Conservation (phyloP, 2,329 filamentous ascomycete species). For the Eurotiales sp. region DNA sequence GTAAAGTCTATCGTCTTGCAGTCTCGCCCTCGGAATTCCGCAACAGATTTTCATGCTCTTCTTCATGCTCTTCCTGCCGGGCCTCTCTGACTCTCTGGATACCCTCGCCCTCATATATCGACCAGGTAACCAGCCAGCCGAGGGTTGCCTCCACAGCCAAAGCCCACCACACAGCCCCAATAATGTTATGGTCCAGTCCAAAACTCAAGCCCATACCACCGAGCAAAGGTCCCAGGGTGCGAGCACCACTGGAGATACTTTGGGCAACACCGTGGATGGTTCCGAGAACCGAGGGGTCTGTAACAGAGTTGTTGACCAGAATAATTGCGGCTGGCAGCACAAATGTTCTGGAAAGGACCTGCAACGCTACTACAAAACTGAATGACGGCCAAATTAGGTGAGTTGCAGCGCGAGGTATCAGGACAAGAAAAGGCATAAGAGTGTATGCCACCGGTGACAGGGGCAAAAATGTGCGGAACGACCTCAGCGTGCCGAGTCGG, state of each 20-base stretch:
- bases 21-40: conserved; percentile 15
- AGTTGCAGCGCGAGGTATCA: conserved; percentile 55
- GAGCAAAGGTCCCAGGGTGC: conserved; percentile 55
- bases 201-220: conserved; percentile 53
- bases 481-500: conserved; percentile 63
- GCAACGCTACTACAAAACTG: conserved; percentile 59
- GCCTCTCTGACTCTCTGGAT: conserved; percentile 46
- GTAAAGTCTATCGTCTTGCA: conserved; percentile 5
- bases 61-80: conserved; percentile 4
- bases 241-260: conserved; percentile 51
- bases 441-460: conserved; percentile 69
- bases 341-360: conserved; percentile 71
- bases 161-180: conserved; percentile 57
- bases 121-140: conserved; percentile 57
- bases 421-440: conserved; percentile 65
- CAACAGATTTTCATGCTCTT: background rate
- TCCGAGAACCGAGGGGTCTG: conserved; percentile 53
- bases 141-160: conserved; percentile 52
- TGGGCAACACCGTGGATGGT: conserved; percentile 59
- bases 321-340: conserved; percentile 58
- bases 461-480: conserved; percentile 65
- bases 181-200: conserved; percentile 51
- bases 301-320: conserved; percentile 58
- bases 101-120: conserved; percentile 62
- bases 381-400: conserved; percentile 63